These are phyloP conservation scores for Solanum chilense DNA, from an alignment of 257 asterid genomes.

Conservation along the genomic window DNA sequence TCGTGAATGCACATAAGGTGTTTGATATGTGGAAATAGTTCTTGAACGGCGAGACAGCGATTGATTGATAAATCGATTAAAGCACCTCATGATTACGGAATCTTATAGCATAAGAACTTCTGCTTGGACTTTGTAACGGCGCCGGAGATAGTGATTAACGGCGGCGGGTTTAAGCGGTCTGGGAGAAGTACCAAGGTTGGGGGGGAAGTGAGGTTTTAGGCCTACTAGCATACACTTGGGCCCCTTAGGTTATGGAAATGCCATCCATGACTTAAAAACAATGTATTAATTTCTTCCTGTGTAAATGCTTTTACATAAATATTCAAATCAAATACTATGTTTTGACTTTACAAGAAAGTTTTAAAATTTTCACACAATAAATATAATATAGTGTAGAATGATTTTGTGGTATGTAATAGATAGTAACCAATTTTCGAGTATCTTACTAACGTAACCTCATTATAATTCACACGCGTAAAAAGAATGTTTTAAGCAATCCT, in stretches of 20 bases:
- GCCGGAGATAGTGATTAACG: not conserved
- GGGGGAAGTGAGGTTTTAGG: not conserved
- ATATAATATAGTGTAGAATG: not conserved
- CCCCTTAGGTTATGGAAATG: not conserved
- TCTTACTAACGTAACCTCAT: not conserved
- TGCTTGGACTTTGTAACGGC: not conserved
- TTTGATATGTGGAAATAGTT: constrained; percentile 5
- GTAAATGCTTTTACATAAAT: not conserved
- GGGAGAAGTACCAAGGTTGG: not conserved
- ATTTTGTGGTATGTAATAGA: not conserved
- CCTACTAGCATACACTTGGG: not conserved
- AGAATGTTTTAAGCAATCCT: not conserved
- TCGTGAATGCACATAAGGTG: not conserved
- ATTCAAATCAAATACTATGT: not conserved
- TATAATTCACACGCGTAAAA: not conserved
- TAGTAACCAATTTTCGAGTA: not conserved
- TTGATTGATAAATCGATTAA: not conserved
- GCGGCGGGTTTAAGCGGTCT: not conserved
- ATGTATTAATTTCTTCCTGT: not conserved
- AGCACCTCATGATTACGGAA: not conserved
- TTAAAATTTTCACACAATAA: accelerated
- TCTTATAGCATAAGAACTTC: not conserved
- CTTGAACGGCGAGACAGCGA: constrained; percentile 21
- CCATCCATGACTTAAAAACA: not conserved
- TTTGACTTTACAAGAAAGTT: too few species aligned